phyloP scores from a whole-genome alignment of 805 yeast genomes.

The Saccharomycopsis guyanensis region DNA sequence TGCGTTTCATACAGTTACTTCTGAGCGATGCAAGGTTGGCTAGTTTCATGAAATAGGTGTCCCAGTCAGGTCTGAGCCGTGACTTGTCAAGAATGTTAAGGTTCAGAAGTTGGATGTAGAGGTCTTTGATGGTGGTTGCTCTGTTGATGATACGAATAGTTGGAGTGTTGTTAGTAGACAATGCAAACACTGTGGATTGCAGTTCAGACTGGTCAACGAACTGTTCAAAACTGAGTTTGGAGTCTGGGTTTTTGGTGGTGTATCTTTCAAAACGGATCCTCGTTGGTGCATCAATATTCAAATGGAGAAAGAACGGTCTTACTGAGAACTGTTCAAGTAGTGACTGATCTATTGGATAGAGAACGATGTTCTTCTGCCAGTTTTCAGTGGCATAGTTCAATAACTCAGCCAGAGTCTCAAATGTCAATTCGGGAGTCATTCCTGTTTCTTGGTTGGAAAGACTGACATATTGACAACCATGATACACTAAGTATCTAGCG shows the following conservation, averaged over 20 bases:
- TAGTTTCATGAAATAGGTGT: slow-evolving; percentile 85
- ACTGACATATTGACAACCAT: slow-evolving; percentile 41
- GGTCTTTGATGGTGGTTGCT: slow-evolving; percentile 29
- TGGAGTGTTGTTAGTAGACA: slow-evolving; percentile 35
- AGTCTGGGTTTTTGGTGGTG: slow-evolving; percentile 13
- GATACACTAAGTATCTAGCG: slow-evolving; percentile 45
- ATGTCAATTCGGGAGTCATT: slow-evolving; percentile 27
- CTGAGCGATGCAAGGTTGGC: slow-evolving; percentile 91
- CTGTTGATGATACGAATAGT: slow-evolving; percentile 52
- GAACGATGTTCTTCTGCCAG: slow-evolving; percentile 59
- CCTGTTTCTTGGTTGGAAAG: slow-evolving; percentile 22
- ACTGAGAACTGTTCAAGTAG: slow-evolving; percentile 43
- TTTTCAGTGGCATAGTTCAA: slow-evolving; percentile 54
- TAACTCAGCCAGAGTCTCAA: slow-evolving; percentile 37
- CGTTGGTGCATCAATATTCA: slow-evolving; percentile 70
- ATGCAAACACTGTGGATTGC: slow-evolving; percentile 18
- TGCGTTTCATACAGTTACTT: slow-evolving; percentile 93
- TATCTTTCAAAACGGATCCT: slow-evolving; percentile 31
- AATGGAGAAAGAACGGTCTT: slow-evolving; percentile 78
- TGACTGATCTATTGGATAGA: slow-evolving; percentile 40
- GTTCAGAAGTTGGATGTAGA: slow-evolving; percentile 33
- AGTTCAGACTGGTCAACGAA: slow-evolving; percentile 36
- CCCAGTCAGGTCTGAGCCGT: slow-evolving; percentile 90
- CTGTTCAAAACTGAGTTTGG: slow-evolving; percentile 21
- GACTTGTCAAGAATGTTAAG: slow-evolving; percentile 42